Evolutionary conservation across 2,329 filamentous ascomycete species (phyloP).

Genomic region (Niveomyces coronatus): DNA sequence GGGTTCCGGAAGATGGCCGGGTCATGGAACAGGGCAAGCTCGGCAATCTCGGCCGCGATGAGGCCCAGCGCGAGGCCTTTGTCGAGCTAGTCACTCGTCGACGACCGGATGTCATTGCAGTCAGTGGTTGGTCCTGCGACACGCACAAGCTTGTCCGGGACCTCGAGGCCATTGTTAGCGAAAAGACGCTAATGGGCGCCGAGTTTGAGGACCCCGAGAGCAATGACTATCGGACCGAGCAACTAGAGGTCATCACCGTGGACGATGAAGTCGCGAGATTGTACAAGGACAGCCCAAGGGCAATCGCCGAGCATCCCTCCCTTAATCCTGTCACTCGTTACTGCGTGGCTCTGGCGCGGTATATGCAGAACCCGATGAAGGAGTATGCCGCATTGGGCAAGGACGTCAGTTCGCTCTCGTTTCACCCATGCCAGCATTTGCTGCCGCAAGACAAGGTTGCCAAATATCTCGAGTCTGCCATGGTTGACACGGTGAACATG

Average conservation of each 20-base stretch:
- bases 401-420: conserved; percentile 76
- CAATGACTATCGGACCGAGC: conserved; percentile 64
- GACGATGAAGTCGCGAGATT: conserved; percentile 96
- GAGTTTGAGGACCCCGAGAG: conserved; percentile 75
- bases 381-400: conserved; percentile 90
- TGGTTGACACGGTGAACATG: conserved; percentile 98
- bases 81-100: conserved; percentile 69
- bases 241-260: conserved; percentile 78
- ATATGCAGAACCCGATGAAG: conserved; percentile 91
- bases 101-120: conserved; percentile 79
- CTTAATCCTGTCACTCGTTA: conserved; percentile 73
- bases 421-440: conserved; percentile 83
- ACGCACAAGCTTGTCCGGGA: conserved; percentile 76
- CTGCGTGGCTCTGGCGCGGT: conserved; percentile 79
- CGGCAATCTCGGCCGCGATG: conserved; percentile 63
- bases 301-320: conserved; percentile 68
- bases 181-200: conserved; percentile 66
- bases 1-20: conserved; percentile 84
- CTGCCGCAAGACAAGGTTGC: conserved; percentile 79
- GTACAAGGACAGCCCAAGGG: conserved; percentile 83
- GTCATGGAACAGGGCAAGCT: conserved; percentile 86
- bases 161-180: conserved; percentile 65
- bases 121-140: conserved; percentile 83
- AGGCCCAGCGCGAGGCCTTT: conserved; percentile 56
- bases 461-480: conserved; percentile 83